These are phyloP conservation scores for Taiozyma sp. DNA, from an alignment of 1,139 yeast genomes.

Conservation along the genomic window DNA sequence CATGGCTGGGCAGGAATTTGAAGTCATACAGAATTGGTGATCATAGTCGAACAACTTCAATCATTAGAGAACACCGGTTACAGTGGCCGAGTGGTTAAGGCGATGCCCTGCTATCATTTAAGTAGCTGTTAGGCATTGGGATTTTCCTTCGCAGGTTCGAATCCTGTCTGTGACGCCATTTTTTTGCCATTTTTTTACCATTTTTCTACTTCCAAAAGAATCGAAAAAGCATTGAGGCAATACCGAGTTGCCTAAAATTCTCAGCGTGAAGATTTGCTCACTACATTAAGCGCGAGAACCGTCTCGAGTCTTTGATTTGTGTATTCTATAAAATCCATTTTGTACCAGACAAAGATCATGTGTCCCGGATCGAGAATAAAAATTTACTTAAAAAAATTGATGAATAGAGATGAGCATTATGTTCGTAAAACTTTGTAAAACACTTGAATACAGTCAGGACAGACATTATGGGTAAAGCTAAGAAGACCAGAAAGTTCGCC, in stretches of 20 bases:
- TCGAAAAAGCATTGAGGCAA: too few relatives aligned
- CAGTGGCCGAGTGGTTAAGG: constrained; percentile 90
- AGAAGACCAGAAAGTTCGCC: constrained; percentile 96
- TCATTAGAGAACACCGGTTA: constrained; percentile 8
- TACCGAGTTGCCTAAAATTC: too few relatives aligned
- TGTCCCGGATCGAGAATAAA: not conserved
- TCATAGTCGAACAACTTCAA: not conserved
- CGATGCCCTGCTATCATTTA: constrained; percentile 67
- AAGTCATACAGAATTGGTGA: not conserved
- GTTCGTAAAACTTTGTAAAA: not conserved
- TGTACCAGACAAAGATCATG: not conserved
- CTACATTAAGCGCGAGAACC: too few relatives aligned
- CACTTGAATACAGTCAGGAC: not conserved
- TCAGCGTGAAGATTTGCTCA: too few relatives aligned
- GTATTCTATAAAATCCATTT: too few relatives aligned
- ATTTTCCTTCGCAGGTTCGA: constrained; percentile 62
- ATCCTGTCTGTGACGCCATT: constrained; percentile 55
- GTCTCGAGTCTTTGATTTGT: too few relatives aligned
- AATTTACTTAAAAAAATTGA: not conserved
- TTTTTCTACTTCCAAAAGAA: not conserved
- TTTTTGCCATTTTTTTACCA: constrained; percentile 15
- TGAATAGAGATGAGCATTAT: not conserved
- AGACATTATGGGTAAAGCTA: constrained; percentile 85
- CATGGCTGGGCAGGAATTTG: too few relatives aligned
- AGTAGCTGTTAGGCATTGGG: constrained; percentile 44